Evolutionary conservation across 2,329 filamentous ascomycete species (phyloP), one percentile per base, ranked within the genome.

Genomic region (Chrysosporium queenslandicum): DNA sequence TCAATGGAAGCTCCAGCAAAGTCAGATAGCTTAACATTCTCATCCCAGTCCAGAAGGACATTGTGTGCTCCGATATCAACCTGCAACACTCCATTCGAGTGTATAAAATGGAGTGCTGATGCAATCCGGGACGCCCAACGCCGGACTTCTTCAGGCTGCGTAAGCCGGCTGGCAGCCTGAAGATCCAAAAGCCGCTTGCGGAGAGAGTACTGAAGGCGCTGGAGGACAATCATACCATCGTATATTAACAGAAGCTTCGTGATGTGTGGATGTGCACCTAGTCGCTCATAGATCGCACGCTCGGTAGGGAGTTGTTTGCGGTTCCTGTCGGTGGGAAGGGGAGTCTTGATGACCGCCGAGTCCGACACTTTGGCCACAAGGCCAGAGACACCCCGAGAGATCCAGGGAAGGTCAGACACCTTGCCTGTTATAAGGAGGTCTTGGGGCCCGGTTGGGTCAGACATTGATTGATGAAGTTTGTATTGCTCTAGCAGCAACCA

Each of bases 71-170:
- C 36, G 12, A 18, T 18, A 18, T 40, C n/a, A 18, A 40, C 36
- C 36, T 18, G 36, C 7, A 40, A 20, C 12, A 40, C 36, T 5
- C 27, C 5, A 30, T 30, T 30, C 27, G 5, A 5, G 11, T 30
- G 27, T 11, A 30, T 30, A 30, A 30, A 30, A 5, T 30, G 27
- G 5, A 30, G 27, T 11, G 27, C 27, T 11, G 5, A 5, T 11
- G 27, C 5, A 6, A 11, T 11, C 11, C 11, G 27, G 27, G 11
- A 6, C 27, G 58, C 55, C 58, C 58, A 60, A 20, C 49, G 49
- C 9, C 52, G 16, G n/a, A 54, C 27, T 2, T 52, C 49, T 6
- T 25, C 4, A 9, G 23, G 32, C 5, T 42, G 29, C 9, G 36
- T 29, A 18, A 25, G 9, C 34, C 4, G 20, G 25, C 36, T 20